Evolutionary conservation across 2,329 filamentous ascomycete genomes (phyloP).

Genomic region (Huntiella abstrusa): DNA sequence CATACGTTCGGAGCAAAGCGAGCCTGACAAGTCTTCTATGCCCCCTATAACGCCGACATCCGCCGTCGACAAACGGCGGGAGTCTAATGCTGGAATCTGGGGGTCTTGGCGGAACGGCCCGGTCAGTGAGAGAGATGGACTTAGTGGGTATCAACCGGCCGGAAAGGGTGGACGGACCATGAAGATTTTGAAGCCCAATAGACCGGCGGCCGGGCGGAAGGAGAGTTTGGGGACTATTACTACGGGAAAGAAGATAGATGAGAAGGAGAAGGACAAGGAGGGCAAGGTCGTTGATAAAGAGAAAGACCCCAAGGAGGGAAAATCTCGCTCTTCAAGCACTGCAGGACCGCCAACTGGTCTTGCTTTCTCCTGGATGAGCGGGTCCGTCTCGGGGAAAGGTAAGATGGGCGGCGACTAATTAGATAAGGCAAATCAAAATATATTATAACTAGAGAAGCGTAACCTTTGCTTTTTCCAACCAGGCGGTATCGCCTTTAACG

Average conservation of each 20-base stretch:
- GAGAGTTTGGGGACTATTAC: too few relatives aligned
- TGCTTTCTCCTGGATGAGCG: too few relatives aligned
- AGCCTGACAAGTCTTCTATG: slow-evolving; percentile 12
- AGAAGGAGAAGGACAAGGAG: too few relatives aligned
- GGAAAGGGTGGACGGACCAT: slow-evolving; percentile 48
- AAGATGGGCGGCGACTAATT: too few relatives aligned
- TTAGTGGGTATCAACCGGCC: slow-evolving; percentile 53
- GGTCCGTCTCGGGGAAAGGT: too few relatives aligned
- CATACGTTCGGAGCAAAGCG: neutral
- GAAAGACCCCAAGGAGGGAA: too few relatives aligned
- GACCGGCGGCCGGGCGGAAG: slow-evolving; percentile 17
- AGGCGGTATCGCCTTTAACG: slow-evolving; percentile 26
- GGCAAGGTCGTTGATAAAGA: too few relatives aligned
- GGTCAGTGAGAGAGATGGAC: slow-evolving; percentile 24
- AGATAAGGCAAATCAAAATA: too few relatives aligned
- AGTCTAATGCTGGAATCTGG: slow-evolving; percentile 36
- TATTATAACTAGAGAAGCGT: too few relatives aligned
- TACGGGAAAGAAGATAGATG: too few relatives aligned
- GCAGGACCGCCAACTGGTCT: too few relatives aligned
- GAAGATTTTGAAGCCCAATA: slow-evolving; percentile 74
- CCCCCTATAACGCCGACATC: slow-evolving; percentile 15
- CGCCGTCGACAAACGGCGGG: slow-evolving; percentile 5
- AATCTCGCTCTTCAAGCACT: too few relatives aligned
- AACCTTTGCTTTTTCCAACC: slow-evolving; percentile 27
- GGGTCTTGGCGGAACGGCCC: slow-evolving; percentile 48